phyloP scores from a whole-genome alignment of 805 yeast species.

The Blastobotrys muscicola region DNA sequence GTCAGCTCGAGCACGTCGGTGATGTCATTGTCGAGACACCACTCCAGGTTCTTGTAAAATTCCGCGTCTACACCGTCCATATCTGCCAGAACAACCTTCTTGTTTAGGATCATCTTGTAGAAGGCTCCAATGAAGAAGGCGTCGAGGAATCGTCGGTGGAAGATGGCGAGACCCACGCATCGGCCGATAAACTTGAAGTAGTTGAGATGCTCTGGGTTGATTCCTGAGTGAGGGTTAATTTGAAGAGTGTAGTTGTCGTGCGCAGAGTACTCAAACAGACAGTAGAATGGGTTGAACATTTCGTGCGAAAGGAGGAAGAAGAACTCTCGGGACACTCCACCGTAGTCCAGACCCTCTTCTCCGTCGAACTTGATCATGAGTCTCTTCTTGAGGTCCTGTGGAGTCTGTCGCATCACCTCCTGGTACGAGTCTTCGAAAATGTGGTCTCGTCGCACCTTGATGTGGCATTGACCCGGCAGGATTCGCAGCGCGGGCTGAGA shows the following conservation, averaged over 20 bases:
- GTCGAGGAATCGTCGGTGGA: slow-evolving; percentile 95
- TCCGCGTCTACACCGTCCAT: slow-evolving; percentile 99
- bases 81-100: slow-evolving; percentile 90
- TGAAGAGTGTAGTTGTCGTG: slow-evolving; percentile 97
- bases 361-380: slow-evolving; percentile 98
- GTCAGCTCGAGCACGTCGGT: slow-evolving; percentile 80
- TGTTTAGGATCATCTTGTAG: slow-evolving; percentile 93
- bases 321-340: slow-evolving; percentile 98
- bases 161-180: slow-evolving; percentile 95
- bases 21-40: slow-evolving; percentile 94
- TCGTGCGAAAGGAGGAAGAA: slow-evolving; percentile 95
- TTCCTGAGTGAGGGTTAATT: slow-evolving; percentile 93
- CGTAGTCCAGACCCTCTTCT: slow-evolving; percentile 98
- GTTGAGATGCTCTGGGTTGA: slow-evolving; percentile 95
- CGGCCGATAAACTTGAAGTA: slow-evolving; percentile 98
- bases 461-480: slow-evolving; percentile 97
- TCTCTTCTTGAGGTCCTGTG: slow-evolving; percentile 95
- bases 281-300: slow-evolving; percentile 97
- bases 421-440: slow-evolving; percentile 96
- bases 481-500: slow-evolving; percentile 97
- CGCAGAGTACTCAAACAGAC: slow-evolving; percentile 94
- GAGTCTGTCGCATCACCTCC: slow-evolving; percentile 97
- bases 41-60: slow-evolving; percentile 84
- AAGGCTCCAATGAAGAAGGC: slow-evolving; percentile 98
- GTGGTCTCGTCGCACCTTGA: slow-evolving; percentile 93